A percentile compares a stretch with the other conserved stretches of the same genome.
These are phyloP conservation scores for Panaeolus papilionaceus DNA, from an alignment of 768 basidiomycete genomes.

Conservation along the genomic window DNA sequence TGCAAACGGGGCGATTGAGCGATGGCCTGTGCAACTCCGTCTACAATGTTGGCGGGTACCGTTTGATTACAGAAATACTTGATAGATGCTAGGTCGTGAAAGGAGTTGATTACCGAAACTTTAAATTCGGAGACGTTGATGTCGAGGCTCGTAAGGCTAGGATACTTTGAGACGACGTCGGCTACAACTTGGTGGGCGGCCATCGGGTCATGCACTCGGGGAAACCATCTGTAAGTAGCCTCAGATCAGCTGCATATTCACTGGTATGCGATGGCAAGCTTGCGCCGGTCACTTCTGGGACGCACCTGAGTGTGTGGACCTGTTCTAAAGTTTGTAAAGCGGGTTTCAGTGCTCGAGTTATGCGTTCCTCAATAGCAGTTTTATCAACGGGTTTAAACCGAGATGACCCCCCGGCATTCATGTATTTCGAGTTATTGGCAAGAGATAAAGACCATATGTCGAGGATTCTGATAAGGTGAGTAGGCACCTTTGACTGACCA, in stretches of 20 bases:
- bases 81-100: neutral
- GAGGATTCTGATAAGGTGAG: neutral
- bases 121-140: constrained; percentile 1
- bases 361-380: neutral
- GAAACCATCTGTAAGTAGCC: neutral
- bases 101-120: neutral
- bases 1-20: neutral
- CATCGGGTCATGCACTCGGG: neutral
- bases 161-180: neutral
- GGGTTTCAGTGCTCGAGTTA: neutral
- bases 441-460: neutral
- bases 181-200: neutral
- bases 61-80: neutral
- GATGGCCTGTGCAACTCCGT: neutral
- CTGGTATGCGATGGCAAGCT: neutral
- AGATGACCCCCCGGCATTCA: neutral
- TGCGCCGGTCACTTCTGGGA: neutral
- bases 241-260: neutral
- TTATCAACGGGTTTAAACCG: neutral
- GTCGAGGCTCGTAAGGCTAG: neutral
- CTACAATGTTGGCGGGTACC: neutral
- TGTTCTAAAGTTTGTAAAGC: neutral
- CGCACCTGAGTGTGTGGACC: neutral
- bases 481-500: neutral
- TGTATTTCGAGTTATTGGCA: neutral